Evolutionary conservation across 2,329 filamentous ascomycete genomes (phyloP), one percentile per base, ranked within the genome.

Genomic region (Bipolaris bicolor): DNA sequence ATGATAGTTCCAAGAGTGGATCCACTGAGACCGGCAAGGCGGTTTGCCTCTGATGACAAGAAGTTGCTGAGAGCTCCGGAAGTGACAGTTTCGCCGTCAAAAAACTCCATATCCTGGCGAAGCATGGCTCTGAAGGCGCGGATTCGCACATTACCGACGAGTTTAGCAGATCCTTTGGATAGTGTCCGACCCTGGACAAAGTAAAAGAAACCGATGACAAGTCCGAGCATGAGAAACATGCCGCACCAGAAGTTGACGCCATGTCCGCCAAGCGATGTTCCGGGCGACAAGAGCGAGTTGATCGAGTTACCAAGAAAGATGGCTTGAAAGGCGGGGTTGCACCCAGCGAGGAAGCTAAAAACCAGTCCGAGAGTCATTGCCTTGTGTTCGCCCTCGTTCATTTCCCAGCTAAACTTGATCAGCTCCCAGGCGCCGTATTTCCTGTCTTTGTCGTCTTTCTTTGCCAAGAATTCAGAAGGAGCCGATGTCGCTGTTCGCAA

Each of bases 31-130:
- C 95, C 93, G 26, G 93, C 91, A 33, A 98, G 84, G 70, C 96
- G 89, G 0, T 93, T 97, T 0, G 94, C 93, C 77, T 97, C 90
- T n/a, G 82, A 78, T 0, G 83, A 81, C 0, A 87, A 76, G 10
- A 85, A 82, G 4, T 84, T 82, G 0, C 93, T 97, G 67, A 99
- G 81, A 1, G 92, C 90, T 64, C 95, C 95, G 3, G 92, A 89
- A 7, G 90, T 93, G 72, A 98, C 96, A 73, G 95, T 90, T 58
- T 97, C 92, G 40, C 83, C 84, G 74, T 98, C 95, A 66, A 97
- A 99, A 76, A 94, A 98, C 36, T 88, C 83, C 54, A 98, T 94
- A 59, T 98, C 95, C 29, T 76, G 73, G 59, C 94, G 90, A 50
- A 98, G 86, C 82, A 98, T 94, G 31, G 89, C 84, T 31, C 91